These are phyloP conservation scores for Xerocomus potaroensis DNA, from an alignment of 768 basidiomycete species.

Conservation along the genomic window DNA sequence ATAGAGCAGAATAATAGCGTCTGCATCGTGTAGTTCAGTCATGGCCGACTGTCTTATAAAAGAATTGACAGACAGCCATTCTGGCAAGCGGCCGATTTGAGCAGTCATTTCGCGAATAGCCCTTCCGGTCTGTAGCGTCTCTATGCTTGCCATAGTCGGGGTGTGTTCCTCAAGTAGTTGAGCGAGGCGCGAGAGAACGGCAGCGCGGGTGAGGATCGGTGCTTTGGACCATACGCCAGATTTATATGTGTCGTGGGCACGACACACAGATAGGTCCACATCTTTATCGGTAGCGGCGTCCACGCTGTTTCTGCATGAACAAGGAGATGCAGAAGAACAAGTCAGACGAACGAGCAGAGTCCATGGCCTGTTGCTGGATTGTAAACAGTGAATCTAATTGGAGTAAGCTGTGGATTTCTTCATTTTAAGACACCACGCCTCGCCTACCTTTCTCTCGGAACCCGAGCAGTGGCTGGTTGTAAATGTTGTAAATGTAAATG, in stretches of 20 bases:
- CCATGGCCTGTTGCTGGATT: conserved; percentile 69
- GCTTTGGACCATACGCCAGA: conserved; percentile 72
- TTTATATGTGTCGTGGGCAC: conserved; percentile 56
- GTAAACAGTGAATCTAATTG: conserved; percentile 44
- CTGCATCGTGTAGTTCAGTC: conserved; percentile 33
- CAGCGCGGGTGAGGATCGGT: conserved; percentile 54
- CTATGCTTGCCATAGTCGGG: conserved; percentile 57
- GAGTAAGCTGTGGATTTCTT: background rate
- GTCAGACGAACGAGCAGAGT: conserved; percentile 48
- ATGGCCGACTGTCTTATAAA: background rate
- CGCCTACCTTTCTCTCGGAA: conserved; percentile 11
- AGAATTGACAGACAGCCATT: conserved; percentile 68
- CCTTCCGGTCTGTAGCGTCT: conserved; percentile 75
- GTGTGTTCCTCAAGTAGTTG: conserved; percentile 53
- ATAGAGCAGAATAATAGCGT: conserved; percentile 71
- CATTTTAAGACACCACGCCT: background rate
- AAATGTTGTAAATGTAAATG: no score
- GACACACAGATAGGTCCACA: conserved; percentile 47
- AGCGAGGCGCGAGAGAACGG: conserved; percentile 62
- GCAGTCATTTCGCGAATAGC: conserved; percentile 81
- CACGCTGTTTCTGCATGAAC: conserved; percentile 39
- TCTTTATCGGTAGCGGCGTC: conserved; percentile 47
- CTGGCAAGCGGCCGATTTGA: conserved; percentile 72
- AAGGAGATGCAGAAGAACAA: background rate
- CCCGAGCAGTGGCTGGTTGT: background rate